Evolutionary conservation across 306 rosid genomes (phyloP).

Genomic region (Gastrolobium villosum): DNA sequence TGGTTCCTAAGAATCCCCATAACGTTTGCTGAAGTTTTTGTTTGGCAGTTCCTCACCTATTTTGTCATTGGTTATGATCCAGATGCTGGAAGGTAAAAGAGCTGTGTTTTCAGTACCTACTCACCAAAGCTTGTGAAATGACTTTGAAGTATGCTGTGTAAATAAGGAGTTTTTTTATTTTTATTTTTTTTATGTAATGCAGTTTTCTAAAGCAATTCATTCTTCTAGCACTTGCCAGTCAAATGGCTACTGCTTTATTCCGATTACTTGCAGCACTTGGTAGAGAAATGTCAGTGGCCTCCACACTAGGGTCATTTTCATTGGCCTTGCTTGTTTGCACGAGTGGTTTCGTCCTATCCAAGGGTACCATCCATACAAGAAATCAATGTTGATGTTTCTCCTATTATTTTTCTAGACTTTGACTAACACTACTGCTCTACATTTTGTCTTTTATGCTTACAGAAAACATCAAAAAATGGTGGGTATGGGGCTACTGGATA

Average conservation of each 20-base stretch:
- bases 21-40: conserved; percentile 48
- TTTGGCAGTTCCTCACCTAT: conserved; percentile 51
- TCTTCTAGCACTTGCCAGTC: neutral
- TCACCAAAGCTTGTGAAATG: neutral
- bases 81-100: conserved; percentile 49
- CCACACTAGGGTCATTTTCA: neutral
- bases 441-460: too few relatives aligned
- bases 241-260: conserved; percentile 3
- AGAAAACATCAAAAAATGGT: neutral
- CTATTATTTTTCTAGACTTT: neutral
- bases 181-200: neutral
- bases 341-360: neutral
- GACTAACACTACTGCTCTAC: too few relatives aligned
- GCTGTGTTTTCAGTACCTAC: neutral
- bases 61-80: conserved; percentile 63
- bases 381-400: too few relatives aligned
- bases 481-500: neutral
- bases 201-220: neutral
- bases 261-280: neutral
- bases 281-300: neutral
- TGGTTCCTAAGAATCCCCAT: conserved; percentile 56
- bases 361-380: conserved; percentile 19
- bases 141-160: neutral
- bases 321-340: neutral
- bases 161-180: neutral